Evolutionary conservation across 1,139 yeast species (phyloP).

Genomic region (Hyphopichia burtonii): DNA sequence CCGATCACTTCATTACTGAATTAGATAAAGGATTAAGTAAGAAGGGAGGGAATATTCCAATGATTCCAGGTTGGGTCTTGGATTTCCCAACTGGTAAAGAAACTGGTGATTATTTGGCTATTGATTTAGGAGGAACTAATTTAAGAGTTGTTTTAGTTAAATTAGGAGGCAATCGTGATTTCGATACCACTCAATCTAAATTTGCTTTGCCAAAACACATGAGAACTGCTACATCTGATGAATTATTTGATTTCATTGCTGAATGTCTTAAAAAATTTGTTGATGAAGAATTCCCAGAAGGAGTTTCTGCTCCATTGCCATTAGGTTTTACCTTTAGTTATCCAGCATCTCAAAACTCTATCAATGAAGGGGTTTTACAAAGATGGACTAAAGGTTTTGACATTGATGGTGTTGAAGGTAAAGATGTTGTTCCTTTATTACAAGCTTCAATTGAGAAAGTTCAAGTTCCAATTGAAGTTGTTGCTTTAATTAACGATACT

Average conservation of each 20-base stretch:
- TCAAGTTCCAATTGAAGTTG: constrained; percentile 77
- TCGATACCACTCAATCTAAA: constrained; percentile 81
- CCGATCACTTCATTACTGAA: constrained; percentile 62
- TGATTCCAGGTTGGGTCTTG: constrained; percentile 97
- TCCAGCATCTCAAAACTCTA: constrained; percentile 84
- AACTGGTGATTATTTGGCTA: constrained; percentile 84
- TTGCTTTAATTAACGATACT: constrained; percentile 94
- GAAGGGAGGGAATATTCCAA: constrained; percentile 83
- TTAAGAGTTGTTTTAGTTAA: constrained; percentile 84
- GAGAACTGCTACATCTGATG: constrained; percentile 77
- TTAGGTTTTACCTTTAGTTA: constrained; percentile 95
- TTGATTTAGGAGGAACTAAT: constrained; percentile 95
- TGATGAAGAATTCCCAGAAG: constrained; percentile 63
- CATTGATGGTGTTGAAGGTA: constrained; percentile 89
- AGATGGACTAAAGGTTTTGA: constrained; percentile 99
- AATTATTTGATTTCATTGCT: constrained; percentile 85
- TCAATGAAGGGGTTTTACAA: constrained; percentile 84
- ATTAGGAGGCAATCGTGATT: constrained; percentile 73
- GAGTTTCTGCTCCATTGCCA: constrained; percentile 55
- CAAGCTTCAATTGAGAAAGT: constrained; percentile 67
- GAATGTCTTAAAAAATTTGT: constrained; percentile 66
- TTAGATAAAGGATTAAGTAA: constrained; percentile 76
- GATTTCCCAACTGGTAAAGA: constrained; percentile 92
- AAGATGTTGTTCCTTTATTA: constrained; percentile 90
- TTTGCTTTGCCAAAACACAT: constrained; percentile 70